Evolutionary conservation across 805 yeast species (phyloP), one percentile per base, ranked within the genome.

Genomic region (Pichia gijzeniarum): DNA sequence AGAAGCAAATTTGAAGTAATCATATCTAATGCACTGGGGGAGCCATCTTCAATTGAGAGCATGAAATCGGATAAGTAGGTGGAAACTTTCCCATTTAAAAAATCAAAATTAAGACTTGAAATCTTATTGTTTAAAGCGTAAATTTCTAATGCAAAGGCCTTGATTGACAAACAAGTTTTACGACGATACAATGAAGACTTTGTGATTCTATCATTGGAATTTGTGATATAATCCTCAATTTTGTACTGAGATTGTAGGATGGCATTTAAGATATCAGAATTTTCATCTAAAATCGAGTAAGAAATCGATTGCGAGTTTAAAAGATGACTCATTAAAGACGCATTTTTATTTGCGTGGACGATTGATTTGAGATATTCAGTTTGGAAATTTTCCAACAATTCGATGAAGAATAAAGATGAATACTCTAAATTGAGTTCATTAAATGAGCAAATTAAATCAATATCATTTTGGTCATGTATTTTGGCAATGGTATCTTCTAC

Each of bases 51-150:
- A 52, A 43, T 53, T 50, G 35, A 55, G 37, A 43, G 56, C 51
- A 44, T 48, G 44, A 37, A 60, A 38, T 39, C 56, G 48, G 37
- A 54, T 68, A 44, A 85, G 27, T 81, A 72, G 13, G 70, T 67
- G 41, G 73, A 72, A 40, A 85, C 71, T 21, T 76, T 55, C 3
- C 68, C 60, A 30, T 70, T 63, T 28, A 79, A 71, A 4, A 64
- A 61, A 0, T 68, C 69, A n/a, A 69, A 55, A 16, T 71, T 70
- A 32, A 75, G 65, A 35, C 69, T 62, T 20, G 74, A 76, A 19
- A 73, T 64, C 25, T 71, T 61, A 44, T 72, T 66, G 9, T 84
- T 82, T 17, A 78, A 72, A 6, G 79, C 73, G 7, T 85, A 70
- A n/a, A 81, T 72, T 57, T 83, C 82, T 30, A 85, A 63, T 19